Evolutionary conservation across 148 eudicot genomes (phyloP), one percentile per base, ranked within the genome.

Genomic region (Diospyros lotus): DNA sequence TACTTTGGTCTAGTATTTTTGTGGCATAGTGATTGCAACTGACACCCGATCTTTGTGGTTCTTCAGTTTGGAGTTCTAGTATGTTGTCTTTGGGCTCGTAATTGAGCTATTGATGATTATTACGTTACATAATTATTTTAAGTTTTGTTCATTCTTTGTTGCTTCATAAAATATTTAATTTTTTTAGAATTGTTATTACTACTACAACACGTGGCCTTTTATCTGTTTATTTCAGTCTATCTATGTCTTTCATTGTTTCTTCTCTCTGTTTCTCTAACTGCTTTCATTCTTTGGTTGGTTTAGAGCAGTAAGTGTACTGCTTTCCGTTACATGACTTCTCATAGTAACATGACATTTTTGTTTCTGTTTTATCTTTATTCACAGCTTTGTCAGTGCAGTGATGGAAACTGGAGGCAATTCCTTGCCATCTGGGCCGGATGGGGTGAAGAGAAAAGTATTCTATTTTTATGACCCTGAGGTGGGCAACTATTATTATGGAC

Each of bases 401-500:
- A 87, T 87, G 90, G 88, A 87, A 3, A 45, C 75, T 41, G 87
- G 83, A 38, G 91, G 91, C n/a, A 87, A 83, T 80, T 85, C 91
- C 50, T 79, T 87, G 50, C 81, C 91, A 56, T 86, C 91, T 58
- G 89, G 86, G 45, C 76, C 87, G 5, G 89, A 88, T 44, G 87
- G 86, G 64, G 73, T 74, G 76, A 88, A 88, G 51, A 84, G 91
- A 28, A 80, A 84, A 77, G 91, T 88, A 4, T 80, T 68, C 13
- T 88, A 88, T 71, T 88, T 88, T 58, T 88, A 88, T 69, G 89
- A 88, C 59, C 86, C 89, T 4, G 87, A 84, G 73, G 86, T 88
- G 18, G 91, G 91, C 53, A 84, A 88, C 76, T 88, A 88, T 68
- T 88, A 88, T 77, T 88, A 88, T 58, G 91, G 91, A 11, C 91